These are phyloP conservation scores for Dipodascopsis uninucleata DNA, from an alignment of 805 yeast genomes.

Conservation along the genomic window DNA sequence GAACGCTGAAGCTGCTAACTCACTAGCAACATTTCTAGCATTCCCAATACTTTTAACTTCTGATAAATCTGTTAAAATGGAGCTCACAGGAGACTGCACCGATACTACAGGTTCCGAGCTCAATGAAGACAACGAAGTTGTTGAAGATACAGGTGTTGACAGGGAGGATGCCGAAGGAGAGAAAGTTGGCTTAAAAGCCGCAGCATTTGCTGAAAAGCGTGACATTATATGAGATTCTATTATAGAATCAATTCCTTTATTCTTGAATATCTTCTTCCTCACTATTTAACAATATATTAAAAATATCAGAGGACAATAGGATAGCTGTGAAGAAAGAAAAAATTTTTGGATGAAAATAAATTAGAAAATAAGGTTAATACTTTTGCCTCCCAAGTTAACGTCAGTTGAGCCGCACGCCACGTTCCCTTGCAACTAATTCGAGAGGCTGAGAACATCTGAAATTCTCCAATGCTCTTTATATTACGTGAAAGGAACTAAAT, in stretches of 20 bases:
- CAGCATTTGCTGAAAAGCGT: conserved; percentile 10
- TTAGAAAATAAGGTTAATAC: conserved; percentile 2
- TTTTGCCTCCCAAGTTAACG: too few species aligned
- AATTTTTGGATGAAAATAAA: background rate
- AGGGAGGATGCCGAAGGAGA: conserved; percentile 24
- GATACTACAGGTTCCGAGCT: conserved; percentile 57
- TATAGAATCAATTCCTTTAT: too few species aligned
- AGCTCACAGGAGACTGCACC: conserved; percentile 63
- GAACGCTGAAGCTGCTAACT: conserved; percentile 49
- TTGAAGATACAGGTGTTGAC: conserved; percentile 34
- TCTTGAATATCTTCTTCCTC: background rate
- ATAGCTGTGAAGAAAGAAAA: conserved; percentile 2
- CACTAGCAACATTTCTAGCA: conserved; percentile 51
- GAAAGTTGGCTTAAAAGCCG: conserved; percentile 10
- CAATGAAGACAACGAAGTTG: conserved; percentile 56
- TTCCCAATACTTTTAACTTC: conserved; percentile 51
- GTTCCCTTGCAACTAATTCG: background rate
- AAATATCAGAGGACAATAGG: background rate
- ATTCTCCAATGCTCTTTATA: background rate
- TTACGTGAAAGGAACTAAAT: background rate
- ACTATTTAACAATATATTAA: background rate
- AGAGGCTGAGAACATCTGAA: background rate
- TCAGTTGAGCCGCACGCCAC: conserved; percentile 4
- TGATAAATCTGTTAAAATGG: conserved; percentile 51
- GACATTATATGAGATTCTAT: too few species aligned